Evolutionary conservation across 441 rosid genomes (phyloP).

Genomic region (Codiaeum variegatum): DNA sequence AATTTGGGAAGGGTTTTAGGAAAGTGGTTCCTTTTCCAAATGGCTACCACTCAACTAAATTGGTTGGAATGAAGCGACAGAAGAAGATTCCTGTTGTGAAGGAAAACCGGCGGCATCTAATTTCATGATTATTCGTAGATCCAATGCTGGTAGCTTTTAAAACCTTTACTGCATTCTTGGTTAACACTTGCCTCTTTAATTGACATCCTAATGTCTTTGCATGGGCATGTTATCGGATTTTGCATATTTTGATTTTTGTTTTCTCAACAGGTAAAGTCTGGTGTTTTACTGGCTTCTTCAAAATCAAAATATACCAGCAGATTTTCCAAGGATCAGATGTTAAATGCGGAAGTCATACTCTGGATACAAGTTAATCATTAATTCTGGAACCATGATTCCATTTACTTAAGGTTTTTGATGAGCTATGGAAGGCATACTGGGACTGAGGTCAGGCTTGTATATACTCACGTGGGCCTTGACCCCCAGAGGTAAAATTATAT

Average conservation of each 20-base stretch:
- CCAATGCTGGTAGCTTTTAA: conserved; percentile 31
- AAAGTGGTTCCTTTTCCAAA: conserved; percentile 32
- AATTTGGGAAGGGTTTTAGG: conserved; percentile 38
- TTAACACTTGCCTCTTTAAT: background rate
- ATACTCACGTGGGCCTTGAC: conserved; percentile 27
- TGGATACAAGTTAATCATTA: conserved; percentile 6
- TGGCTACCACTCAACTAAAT: conserved; percentile 31
- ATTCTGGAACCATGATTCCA: conserved; percentile 11
- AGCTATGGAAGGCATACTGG: conserved; percentile 8
- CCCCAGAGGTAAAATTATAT: conserved; percentile 11
- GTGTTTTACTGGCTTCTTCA: conserved; percentile 16
- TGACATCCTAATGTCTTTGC: background rate
- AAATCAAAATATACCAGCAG: conserved; percentile 8
- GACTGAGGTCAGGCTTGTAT: conserved; percentile 30
- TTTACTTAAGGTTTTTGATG: conserved; percentile 3
- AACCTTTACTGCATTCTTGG: background rate
- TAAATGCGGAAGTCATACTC: conserved; percentile 7
- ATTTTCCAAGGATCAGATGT: conserved; percentile 12
- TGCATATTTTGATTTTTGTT: background rate
- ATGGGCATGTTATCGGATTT: background rate
- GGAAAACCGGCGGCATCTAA: conserved; percentile 27
- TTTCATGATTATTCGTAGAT: conserved; percentile 21
- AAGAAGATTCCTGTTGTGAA: conserved; percentile 45
- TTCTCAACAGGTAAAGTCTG: conserved; percentile 18
- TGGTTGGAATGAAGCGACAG: conserved; percentile 46